A percentile compares a stretch with the other conserved stretches of the same genome.
phyloP scores from a whole-genome alignment of 257 asterid genomes.

The Solanum clarkiae region DNA sequence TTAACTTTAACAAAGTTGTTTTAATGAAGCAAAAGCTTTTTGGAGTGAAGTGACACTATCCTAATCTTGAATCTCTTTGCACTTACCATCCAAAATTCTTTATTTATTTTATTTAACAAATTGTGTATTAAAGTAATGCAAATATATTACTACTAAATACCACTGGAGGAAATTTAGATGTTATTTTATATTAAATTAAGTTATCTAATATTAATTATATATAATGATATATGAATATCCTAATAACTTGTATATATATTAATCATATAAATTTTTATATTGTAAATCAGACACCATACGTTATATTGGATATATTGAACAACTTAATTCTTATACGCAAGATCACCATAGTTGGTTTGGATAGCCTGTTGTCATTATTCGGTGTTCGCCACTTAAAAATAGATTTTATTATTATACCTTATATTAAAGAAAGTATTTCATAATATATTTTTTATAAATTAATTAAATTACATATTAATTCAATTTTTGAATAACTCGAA shows the following conservation, averaged over 20 bases:
- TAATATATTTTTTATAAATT: too few species aligned
- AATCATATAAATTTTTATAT: not conserved
- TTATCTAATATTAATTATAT: not conserved
- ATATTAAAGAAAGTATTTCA: too few species aligned
- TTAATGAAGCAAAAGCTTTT: conserved; percentile 1
- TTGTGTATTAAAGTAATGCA: not conserved
- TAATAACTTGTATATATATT: not conserved
- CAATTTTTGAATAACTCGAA: too few species aligned
- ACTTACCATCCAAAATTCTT: not conserved
- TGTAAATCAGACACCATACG: not conserved
- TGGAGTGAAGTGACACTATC: conserved; percentile 43
- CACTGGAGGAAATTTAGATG: not conserved
- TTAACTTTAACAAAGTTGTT: not conserved
- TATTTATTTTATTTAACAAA: not conserved
- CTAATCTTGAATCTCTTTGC: conserved; percentile 26
- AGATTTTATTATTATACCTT: too few species aligned
- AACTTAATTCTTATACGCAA: not conserved
- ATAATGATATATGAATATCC: not conserved
- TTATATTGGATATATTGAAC: too few species aligned
- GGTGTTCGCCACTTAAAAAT: too few species aligned
- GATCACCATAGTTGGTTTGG: not conserved
- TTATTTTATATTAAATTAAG: not conserved
- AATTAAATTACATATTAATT: not conserved
- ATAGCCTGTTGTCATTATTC: not conserved
- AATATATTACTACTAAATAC: too few species aligned